phyloP scores from a whole-genome alignment of 768 basidiomycete species.

The Rhodotorula diobovata region DNA sequence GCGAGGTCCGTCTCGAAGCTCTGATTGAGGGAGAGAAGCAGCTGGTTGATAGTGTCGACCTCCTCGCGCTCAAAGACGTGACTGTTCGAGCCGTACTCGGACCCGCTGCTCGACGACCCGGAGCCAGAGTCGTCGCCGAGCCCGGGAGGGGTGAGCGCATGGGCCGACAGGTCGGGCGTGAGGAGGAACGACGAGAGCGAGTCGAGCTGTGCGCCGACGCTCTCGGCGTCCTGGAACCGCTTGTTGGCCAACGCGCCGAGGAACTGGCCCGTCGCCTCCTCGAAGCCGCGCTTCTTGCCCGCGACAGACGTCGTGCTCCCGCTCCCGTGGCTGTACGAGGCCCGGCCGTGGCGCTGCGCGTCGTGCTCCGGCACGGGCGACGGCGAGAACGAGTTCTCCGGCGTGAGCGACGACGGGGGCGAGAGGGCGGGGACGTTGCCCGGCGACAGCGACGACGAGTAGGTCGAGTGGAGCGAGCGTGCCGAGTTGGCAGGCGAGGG shows the following conservation, averaged over 20 bases:
- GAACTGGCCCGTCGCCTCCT: constrained; percentile 34
- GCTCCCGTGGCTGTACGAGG: neutral
- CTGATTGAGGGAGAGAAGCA: constrained; percentile 27
- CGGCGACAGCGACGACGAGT: constrained; percentile 34
- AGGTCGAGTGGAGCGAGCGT: constrained; percentile 17
- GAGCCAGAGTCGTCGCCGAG: constrained; percentile 12
- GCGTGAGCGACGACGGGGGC: constrained; percentile 29
- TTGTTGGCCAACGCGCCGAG: constrained; percentile 32
- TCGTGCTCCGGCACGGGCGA: constrained; percentile 24
- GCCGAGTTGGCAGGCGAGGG: constrained; percentile 18
- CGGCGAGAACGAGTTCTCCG: constrained; percentile 36
- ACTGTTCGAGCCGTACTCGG: constrained; percentile 17
- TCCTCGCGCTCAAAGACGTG: constrained; percentile 13
- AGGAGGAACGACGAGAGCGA: constrained; percentile 27
- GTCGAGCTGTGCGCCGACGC: constrained; percentile 27
- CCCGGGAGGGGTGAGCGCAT: neutral
- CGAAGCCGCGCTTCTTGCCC: constrained; percentile 39
- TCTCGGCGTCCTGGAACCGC: constrained; percentile 26
- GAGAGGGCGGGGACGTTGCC: constrained; percentile 30
- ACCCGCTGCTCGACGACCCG: constrained; percentile 6
- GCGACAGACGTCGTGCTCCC: constrained; percentile 8
- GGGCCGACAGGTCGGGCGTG: constrained; percentile 18
- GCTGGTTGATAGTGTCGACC: constrained; percentile 36
- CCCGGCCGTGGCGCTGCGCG: neutral
- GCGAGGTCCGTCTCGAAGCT: constrained; percentile 5